Conservation (phyloP, 2,329 filamentous ascomycete genomes). For the Alternaria tenuissima region DNA sequence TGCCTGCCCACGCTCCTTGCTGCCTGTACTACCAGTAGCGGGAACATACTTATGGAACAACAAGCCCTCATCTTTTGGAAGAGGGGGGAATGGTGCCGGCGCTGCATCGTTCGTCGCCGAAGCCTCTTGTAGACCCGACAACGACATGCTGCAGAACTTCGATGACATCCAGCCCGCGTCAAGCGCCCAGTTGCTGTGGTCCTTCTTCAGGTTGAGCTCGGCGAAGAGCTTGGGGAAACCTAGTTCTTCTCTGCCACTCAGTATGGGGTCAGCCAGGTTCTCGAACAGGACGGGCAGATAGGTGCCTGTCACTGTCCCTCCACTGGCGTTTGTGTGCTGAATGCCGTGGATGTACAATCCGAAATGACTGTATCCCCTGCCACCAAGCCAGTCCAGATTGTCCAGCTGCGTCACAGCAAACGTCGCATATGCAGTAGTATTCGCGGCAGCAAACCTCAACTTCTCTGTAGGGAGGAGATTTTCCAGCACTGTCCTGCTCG, state of each 20-base stretch:
- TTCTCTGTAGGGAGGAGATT: constrained; percentile 50
- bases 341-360: constrained; percentile 71
- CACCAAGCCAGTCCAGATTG: constrained; percentile 68
- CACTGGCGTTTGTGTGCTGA: constrained; percentile 61
- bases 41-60: constrained; percentile 68
- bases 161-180: constrained; percentile 51
- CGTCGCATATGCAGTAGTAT: constrained; percentile 51
- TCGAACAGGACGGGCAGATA: constrained; percentile 68
- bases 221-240: constrained; percentile 68
- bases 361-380: constrained; percentile 64
- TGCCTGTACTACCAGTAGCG: constrained; percentile 55
- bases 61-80: constrained; percentile 55
- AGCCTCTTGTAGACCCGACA: constrained; percentile 33
- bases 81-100: constrained; percentile 4
- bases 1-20: constrained; percentile 55
- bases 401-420: constrained; percentile 51
- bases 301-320: constrained; percentile 59
- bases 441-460: constrained; percentile 49
- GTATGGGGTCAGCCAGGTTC: constrained; percentile 65
- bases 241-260: constrained; percentile 67
- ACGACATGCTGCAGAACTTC: constrained; percentile 43
- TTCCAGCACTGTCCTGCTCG: constrained; percentile 52
- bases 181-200: constrained; percentile 50
- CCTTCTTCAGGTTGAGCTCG: constrained; percentile 57
- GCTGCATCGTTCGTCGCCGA: constrained; percentile 12